Conservation (phyloP, 768 basidiomycete species). For the Serendipita sp. region DNA sequence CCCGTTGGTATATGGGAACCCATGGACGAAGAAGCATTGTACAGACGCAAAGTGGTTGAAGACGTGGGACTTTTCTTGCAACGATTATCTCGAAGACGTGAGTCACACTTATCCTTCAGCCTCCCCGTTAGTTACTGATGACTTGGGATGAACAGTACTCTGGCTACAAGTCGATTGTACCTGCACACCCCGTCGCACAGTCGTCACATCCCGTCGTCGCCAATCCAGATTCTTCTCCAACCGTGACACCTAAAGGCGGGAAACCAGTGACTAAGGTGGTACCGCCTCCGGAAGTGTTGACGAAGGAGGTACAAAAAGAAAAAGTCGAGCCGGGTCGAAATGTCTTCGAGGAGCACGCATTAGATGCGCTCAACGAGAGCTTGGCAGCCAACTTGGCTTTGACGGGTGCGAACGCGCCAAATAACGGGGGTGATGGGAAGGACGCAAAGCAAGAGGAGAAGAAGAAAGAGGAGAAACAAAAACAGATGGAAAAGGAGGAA, state of each 20-base stretch:
- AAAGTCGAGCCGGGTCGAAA: constrained; percentile 60
- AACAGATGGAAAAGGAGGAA: constrained; percentile 11
- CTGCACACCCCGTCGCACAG: constrained; percentile 22
- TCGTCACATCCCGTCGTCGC: constrained; percentile 35
- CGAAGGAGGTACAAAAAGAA: constrained; percentile 28
- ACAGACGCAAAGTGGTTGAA: constrained; percentile 65
- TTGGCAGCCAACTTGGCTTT: not conserved
- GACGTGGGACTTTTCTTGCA: constrained; percentile 90
- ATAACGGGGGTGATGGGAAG: constrained; percentile 3
- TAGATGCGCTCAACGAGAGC: constrained; percentile 9
- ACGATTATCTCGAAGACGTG: constrained; percentile 54
- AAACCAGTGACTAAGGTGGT: constrained; percentile 12
- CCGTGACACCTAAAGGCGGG: constrained; percentile 34
- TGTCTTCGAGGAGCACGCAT: constrained; percentile 42
- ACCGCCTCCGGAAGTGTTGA: constrained; percentile 13
- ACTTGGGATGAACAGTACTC: constrained; percentile 44
- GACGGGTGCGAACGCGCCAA: constrained; percentile 10
- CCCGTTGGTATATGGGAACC: constrained; percentile 65
- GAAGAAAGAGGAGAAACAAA: constrained; percentile 13
- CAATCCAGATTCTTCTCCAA: constrained; percentile 35
- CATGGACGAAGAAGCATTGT: constrained; percentile 78
- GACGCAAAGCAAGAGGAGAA: constrained; percentile 31
- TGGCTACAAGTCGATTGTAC: constrained; percentile 19
- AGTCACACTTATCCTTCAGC: constrained; percentile 16
- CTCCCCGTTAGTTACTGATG: not conserved